Evolutionary conservation across 306 rosid genomes (phyloP), one percentile per base, ranked within the genome.

Genomic region (Trifolium pratense): DNA sequence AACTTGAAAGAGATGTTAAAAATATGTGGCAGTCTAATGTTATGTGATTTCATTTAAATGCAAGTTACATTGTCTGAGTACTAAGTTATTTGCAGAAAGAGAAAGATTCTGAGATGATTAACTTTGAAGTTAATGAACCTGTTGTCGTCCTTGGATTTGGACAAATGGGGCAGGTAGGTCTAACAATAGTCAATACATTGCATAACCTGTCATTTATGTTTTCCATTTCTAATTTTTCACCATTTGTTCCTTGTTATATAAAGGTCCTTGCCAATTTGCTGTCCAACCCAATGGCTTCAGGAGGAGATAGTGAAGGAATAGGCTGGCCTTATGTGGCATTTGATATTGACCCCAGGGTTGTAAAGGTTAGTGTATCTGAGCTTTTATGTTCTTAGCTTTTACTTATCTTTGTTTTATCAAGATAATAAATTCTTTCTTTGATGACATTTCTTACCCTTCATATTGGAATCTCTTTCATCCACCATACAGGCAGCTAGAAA

Each of bases 81-180:
- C 65, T 60, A 64, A 79, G 25, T 55, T 62, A 55, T 69, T 77
- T 80, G 53, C 90, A 89, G 97, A 84, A 87, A 77, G 85, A 94
- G 92, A 80, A 87, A 84, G 67, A 78, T 73, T 57, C 85, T 25
- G 96, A 87, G 74, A 72, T 31, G 82, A 79, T 84, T 70, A 74
- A 87, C 82, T 94, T 86, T 46, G 75, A 85, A 34, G 89, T 83
- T 15, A 86, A 80, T n/a, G 98, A 93, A 64, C 98, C 98, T 18
- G 86, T 94, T 78, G 89, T 94, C 55, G 85, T 91, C 77, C 91
- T 94, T 87, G 99, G 99, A 81, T 94, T 94, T 84, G 99, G 99
- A 52, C 96, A 91, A 83, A 94, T 88, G 95, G 97, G 96, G 57
- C 99, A 94, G 99, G 99, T 94, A 84, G 55, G 29, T 61, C 55